Conservation (phyloP, 768 basidiomycete genomes). For the Rhodotorula paludigena region DNA sequence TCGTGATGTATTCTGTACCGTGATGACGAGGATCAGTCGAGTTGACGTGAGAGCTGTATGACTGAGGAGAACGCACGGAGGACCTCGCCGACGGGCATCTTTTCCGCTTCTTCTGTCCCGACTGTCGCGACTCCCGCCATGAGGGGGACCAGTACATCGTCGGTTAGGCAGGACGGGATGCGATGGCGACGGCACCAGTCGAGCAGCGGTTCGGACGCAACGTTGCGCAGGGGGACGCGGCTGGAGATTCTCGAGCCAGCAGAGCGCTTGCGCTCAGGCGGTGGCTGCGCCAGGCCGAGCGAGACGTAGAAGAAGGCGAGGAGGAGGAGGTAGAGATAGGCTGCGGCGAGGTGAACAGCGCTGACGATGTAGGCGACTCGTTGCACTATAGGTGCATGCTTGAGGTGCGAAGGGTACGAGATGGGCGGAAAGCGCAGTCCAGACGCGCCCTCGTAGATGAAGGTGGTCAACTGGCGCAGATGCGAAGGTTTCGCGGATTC, state of each 20-base stretch:
- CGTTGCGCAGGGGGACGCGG: neutral
- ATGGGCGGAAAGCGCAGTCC: slow-evolving; percentile 29
- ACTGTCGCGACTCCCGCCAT: slow-evolving; percentile 62
- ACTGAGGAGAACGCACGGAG: slow-evolving; percentile 53
- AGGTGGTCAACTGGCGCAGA: slow-evolving; percentile 3
- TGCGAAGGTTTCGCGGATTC: neutral
- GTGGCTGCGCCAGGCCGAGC: slow-evolving; percentile 45
- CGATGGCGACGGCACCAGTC: slow-evolving; percentile 42
- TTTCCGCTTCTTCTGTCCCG: slow-evolving; percentile 50
- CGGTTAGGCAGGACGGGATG: slow-evolving; percentile 51
- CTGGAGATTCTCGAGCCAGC: neutral
- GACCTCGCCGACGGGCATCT: slow-evolving; percentile 62
- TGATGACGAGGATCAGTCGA: slow-evolving; percentile 46
- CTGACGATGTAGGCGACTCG: slow-evolving; percentile 48
- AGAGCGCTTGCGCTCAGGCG: neutral
- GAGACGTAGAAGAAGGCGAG: slow-evolving; percentile 54
- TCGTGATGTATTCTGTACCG: slow-evolving; percentile 62
- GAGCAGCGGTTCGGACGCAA: slow-evolving; percentile 13
- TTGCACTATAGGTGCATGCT: slow-evolving; percentile 1
- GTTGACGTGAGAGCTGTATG: slow-evolving; percentile 66
- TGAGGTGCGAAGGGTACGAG: slow-evolving; percentile 38
- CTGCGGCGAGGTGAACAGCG: slow-evolving; percentile 40
- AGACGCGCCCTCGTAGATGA: slow-evolving; percentile 26
- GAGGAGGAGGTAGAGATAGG: slow-evolving; percentile 44
- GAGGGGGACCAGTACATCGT: slow-evolving; percentile 56